Evolutionary conservation across 306 rosid species (phyloP), one percentile per base, ranked within the genome.

Genomic region (Herpetospermum pedunculosum): DNA sequence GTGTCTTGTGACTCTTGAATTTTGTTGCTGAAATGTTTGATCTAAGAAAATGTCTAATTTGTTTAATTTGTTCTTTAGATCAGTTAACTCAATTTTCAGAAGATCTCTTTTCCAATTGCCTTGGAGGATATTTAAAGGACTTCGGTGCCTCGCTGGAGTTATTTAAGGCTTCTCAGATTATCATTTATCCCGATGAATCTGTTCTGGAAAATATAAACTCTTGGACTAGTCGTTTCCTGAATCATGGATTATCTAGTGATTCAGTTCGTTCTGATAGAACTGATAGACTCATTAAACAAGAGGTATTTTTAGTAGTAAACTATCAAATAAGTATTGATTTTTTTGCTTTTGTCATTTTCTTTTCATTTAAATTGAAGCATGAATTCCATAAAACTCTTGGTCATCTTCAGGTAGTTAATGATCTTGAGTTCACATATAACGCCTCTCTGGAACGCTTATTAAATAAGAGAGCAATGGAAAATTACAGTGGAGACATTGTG

Each of bases 81-180:
- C 85, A 90, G 77, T 82, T 90, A 41, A 77, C 80, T 79, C 87
- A 55, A 80, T 86, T 87, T 73, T 74, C 89, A 21, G 88, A 86
- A 26, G 79, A 86, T 73, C 62, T 76, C 54, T 83, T 91, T 74
- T 44, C 87, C 23, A 73, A 82, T 77, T 85, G 90, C 83, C 84
- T 83, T 80, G 92, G 89, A 84, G 96, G 90, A 35, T 82, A 84
- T 85, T 76, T 84, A 82, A 91, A 91, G 77, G 94, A 89, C 80
- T 79, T 81, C 44, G 78, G 78, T 72, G 80, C 92, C 67, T 76
- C 86, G 46, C 64, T 91, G 46, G 97, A 93, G 80, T 78, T 91
- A 35, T 89, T 80, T 49, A 87, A 50, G 81, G 97, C 97, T 79
- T 89, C 98, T 59, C 88, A 91, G 83, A 70, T 84, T 67, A 72